Percentiles rank a stretch among this genome's conserved stretches.
phyloP scores from a whole-genome alignment of 2,329 filamentous ascomycete species.

The Zymoseptoria pseudotritici region DNA sequence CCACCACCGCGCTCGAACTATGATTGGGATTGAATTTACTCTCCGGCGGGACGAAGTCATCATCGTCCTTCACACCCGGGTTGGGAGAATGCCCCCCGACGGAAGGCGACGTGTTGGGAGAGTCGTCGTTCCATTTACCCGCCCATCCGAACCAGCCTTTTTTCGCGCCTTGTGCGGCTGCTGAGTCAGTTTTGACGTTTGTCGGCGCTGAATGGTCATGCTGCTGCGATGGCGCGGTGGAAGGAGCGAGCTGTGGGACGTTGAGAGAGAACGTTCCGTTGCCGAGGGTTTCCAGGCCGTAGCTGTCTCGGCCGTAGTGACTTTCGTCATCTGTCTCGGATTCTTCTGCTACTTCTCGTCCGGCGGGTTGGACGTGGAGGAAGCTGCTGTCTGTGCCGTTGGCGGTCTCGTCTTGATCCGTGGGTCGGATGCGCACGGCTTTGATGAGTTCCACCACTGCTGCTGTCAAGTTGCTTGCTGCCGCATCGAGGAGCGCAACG shows the following conservation, averaged over 20 bases:
- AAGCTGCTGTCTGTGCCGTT: background rate
- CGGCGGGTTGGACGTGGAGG: conserved; percentile 6
- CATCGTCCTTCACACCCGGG: background rate
- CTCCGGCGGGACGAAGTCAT: background rate
- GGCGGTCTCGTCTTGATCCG: conserved; percentile 11
- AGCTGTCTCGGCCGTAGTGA: background rate
- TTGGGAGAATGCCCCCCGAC: background rate
- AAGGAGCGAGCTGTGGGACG: background rate
- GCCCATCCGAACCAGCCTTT: conserved; percentile 21
- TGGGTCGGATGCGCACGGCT: conserved; percentile 65
- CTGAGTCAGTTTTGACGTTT: background rate
- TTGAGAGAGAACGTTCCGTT: conserved; percentile 10
- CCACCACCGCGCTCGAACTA: background rate
- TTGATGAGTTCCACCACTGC: conserved; percentile 81
- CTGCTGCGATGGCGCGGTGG: background rate
- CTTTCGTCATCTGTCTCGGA: conserved; percentile 19
- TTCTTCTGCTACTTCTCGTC: conserved; percentile 17
- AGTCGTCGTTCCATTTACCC: conserved; percentile 15
- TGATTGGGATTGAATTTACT: background rate
- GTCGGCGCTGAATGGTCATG: background rate
- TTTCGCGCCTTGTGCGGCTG: background rate
- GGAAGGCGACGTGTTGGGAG: background rate
- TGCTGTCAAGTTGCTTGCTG: conserved; percentile 80
- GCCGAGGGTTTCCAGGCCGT: conserved; percentile 4
- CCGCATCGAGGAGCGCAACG: conserved; percentile 87